Conservation (phyloP, 2,329 filamentous ascomycete species). For the Epichloe glyceriae region DNA sequence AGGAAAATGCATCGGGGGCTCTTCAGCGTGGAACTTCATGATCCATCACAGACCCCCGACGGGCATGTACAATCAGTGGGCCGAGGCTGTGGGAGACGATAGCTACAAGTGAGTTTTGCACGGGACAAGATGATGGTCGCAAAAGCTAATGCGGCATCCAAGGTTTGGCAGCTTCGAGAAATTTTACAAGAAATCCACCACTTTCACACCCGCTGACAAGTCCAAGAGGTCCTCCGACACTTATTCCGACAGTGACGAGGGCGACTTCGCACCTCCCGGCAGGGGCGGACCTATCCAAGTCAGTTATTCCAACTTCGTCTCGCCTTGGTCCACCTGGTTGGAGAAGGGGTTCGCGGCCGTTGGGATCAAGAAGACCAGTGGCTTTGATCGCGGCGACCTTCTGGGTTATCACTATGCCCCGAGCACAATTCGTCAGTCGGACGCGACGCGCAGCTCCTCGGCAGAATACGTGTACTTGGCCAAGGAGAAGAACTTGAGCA, state of each 20-base stretch:
- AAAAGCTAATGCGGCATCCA: neutral
- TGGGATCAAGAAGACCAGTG: conserved; percentile 13
- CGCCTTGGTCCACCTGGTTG: conserved; percentile 10
- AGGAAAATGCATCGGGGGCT: conserved; percentile 26
- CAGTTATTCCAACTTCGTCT: conserved; percentile 15
- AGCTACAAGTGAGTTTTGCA: no score
- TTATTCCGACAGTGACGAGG: no score
- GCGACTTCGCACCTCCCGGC: neutral
- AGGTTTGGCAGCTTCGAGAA: conserved; percentile 12
- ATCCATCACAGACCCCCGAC: conserved; percentile 20
- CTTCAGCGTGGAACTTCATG: conserved; percentile 24
- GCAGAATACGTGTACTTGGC: conserved; percentile 15
- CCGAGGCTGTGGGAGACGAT: no score
- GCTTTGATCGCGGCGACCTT: conserved; percentile 12
- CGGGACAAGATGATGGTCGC: neutral
- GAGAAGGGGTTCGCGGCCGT: conserved; percentile 14
- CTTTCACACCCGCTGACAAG: conserved; percentile 14
- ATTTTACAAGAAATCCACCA: conserved; percentile 15
- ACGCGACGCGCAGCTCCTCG: conserved; percentile 14
- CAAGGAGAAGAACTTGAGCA: conserved; percentile 11
- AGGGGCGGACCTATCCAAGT: conserved; percentile 14
- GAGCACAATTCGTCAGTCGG: conserved; percentile 10
- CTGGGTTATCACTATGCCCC: conserved; percentile 14
- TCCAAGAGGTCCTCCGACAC: conserved; percentile 9
- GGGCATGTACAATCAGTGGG: conserved; percentile 13